phyloP scores from a whole-genome alignment of 345 rosid genomes.

The Salix brachista region DNA sequence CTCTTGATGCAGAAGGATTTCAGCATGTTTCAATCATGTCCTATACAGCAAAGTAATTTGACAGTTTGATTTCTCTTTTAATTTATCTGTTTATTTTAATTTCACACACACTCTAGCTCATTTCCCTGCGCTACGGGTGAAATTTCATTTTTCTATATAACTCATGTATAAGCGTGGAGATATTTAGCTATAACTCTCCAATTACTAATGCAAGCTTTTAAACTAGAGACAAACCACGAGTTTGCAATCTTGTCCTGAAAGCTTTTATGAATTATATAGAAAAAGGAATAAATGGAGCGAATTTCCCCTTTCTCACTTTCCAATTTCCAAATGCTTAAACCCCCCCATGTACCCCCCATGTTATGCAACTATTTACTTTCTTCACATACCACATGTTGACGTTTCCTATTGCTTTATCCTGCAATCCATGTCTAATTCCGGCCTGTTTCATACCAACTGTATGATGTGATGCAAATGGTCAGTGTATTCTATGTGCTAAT shows the following conservation, averaged over 20 bases:
- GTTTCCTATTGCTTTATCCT: not conserved
- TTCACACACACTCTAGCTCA: no score
- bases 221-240: not conserved
- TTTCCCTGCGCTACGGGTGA: not conserved
- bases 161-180: not conserved
- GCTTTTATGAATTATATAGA: not conserved
- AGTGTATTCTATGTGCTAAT: slow-evolving; percentile 6
- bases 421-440: not conserved
- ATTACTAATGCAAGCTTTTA: not conserved
- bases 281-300: not conserved
- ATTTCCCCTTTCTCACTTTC: not conserved
- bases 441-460: not conserved
- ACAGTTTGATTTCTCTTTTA: not conserved
- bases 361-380: not conserved
- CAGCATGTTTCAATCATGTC: slow-evolving; percentile 94
- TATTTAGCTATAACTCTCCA: not conserved
- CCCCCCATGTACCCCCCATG: not conserved
- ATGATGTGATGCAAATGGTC: not conserved
- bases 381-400: not conserved
- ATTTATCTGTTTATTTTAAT: not conserved
- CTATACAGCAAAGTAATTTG: slow-evolving; percentile 81
- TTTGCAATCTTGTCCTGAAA: not conserved
- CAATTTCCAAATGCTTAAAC: not conserved
- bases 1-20: slow-evolving; percentile 94
- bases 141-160: not conserved